These are phyloP conservation scores for Antrodiella citrinella DNA, from an alignment of 768 basidiomycete genomes.

Conservation along the genomic window DNA sequence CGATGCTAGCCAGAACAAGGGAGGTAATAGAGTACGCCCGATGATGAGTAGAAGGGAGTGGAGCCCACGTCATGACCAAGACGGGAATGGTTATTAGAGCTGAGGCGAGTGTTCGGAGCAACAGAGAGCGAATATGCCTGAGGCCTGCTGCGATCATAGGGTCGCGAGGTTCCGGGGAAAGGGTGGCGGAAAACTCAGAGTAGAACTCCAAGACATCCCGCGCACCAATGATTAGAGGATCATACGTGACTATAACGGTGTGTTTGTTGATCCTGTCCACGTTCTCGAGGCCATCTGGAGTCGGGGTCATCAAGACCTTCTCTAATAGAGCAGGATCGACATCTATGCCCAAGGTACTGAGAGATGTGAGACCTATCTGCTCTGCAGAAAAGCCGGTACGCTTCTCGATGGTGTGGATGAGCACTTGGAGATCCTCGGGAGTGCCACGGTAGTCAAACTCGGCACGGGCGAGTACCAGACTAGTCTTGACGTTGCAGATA, in stretches of 20 bases:
- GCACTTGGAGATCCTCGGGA: slow-evolving; percentile 12
- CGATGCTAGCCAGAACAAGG: slow-evolving; percentile 30
- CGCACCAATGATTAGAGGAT: slow-evolving; percentile 20
- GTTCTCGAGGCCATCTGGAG: slow-evolving; percentile 14
- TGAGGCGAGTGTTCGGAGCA: slow-evolving; percentile 24
- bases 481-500: slow-evolving; percentile 21
- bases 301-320: slow-evolving; percentile 6
- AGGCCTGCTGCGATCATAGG: slow-evolving; percentile 20
- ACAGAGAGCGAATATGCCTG: slow-evolving; percentile 24
- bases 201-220: slow-evolving; percentile 25
- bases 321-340: slow-evolving; percentile 6
- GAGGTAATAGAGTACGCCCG: slow-evolving; percentile 28
- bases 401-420: slow-evolving; percentile 18
- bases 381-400: slow-evolving; percentile 21
- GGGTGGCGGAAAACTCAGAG: slow-evolving; percentile 18
- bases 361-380: slow-evolving; percentile 12
- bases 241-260: slow-evolving; percentile 13
- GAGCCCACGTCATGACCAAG: slow-evolving; percentile 35
- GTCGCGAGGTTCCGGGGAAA: slow-evolving; percentile 17
- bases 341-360: slow-evolving; percentile 11
- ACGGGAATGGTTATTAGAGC: slow-evolving; percentile 32
- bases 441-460: slow-evolving; percentile 21
- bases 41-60: slow-evolving; percentile 22
- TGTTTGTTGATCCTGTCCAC: slow-evolving; percentile 10
- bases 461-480: slow-evolving; percentile 21